These are phyloP conservation scores for Prunus mira DNA, from an alignment of 306 rosid species.

Conservation along the genomic window DNA sequence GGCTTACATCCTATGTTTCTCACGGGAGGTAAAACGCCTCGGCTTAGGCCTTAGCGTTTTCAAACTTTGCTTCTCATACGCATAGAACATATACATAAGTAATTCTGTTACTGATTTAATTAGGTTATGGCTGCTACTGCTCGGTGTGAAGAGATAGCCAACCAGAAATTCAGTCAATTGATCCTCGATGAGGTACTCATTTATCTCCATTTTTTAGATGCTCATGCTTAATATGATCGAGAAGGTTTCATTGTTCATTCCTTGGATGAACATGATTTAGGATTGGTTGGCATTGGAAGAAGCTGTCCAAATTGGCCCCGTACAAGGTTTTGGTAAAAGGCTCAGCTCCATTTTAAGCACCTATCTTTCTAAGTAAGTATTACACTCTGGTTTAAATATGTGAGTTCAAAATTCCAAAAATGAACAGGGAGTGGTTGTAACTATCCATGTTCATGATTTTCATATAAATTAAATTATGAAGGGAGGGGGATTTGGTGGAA, in stretches of 20 bases:
- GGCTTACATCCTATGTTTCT: background rate
- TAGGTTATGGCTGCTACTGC: conserved; percentile 97
- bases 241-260: background rate
- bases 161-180: conserved; percentile 50
- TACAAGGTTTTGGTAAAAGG: conserved; percentile 65
- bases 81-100: background rate
- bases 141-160: conserved; percentile 84
- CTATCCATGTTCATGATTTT: background rate
- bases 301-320: conserved; percentile 61
- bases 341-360: conserved; percentile 59
- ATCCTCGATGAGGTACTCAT: conserved; percentile 52
- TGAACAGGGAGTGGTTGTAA: background rate
- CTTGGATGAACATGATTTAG: conserved; percentile 39
- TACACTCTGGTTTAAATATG: conserved; percentile 15
- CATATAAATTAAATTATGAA: no score
- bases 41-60: background rate
- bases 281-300: conserved; percentile 73
- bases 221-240: background rate
- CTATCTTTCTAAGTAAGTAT: conserved; percentile 73
- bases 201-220: background rate
- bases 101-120: background rate
- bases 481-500: no score
- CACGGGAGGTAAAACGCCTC: no score
- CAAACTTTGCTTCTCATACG: conserved; percentile 14
- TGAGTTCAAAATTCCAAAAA: background rate